Percentiles rank a stretch among this genome's conserved stretches.
Conservation (phyloP, 148 eudicot species). For the Mesembryanthemum crystallinum region DNA sequence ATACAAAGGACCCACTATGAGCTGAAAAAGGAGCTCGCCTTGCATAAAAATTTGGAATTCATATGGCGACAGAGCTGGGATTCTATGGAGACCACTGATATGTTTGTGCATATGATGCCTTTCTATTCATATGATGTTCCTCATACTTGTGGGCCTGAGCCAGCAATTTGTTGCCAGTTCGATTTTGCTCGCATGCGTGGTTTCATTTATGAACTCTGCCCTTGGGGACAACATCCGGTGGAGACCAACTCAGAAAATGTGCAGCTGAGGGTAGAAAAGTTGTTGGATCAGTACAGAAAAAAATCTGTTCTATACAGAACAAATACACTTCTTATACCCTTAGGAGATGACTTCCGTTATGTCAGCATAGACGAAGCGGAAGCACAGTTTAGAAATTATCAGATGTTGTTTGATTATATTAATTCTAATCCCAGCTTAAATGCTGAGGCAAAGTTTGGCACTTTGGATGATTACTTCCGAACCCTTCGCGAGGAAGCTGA, state of each 20-base stretch:
- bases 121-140: conserved; percentile 97
- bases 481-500: conserved; percentile 90
- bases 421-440: conserved; percentile 84
- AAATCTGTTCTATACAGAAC: conserved; percentile 92
- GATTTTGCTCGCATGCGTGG: conserved; percentile 95
- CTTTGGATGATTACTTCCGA: conserved; percentile 88
- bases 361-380: conserved; percentile 95
- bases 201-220: conserved; percentile 84
- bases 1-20: conserved; percentile 98
- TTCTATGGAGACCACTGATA: conserved; percentile 83
- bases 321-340: conserved; percentile 87
- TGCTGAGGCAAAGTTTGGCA: conserved; percentile 92
- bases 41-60: conserved; percentile 78
- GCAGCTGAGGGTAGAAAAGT: conserved; percentile 66
- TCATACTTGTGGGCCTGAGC: conserved; percentile 99
- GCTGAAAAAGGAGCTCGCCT: conserved; percentile 87
- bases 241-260: conserved; percentile 88
- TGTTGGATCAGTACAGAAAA: conserved; percentile 92
- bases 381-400: conserved; percentile 94
- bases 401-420: conserved; percentile 82
- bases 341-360: conserved; percentile 97
- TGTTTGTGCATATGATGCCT: conserved; percentile 99
- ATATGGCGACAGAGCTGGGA: conserved; percentile 99
- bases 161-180: conserved; percentile 95
- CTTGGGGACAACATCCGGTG: conserved; percentile 86